Conservation (phyloP, 148 eudicot genomes). For the Heliosperma pusillum region DNA sequence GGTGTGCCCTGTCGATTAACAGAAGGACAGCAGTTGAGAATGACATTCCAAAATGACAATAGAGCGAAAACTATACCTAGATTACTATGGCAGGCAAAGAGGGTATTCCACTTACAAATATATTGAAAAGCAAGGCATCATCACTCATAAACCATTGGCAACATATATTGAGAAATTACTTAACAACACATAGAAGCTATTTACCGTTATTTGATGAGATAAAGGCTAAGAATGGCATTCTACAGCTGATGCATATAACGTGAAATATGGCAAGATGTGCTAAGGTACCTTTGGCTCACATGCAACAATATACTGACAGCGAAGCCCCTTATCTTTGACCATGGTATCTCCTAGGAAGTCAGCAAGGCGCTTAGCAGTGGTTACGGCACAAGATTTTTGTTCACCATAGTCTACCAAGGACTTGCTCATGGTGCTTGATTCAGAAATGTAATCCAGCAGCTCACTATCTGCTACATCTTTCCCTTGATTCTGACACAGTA, state of each 20-base stretch:
- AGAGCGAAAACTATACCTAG: not conserved
- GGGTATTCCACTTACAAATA: not conserved
- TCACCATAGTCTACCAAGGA: conserved; percentile 93
- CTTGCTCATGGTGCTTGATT: conserved; percentile 99
- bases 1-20: conserved; percentile 73
- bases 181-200: not conserved
- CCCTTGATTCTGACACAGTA: conserved; percentile 75
- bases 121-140: not conserved
- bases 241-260: not conserved
- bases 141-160: not conserved
- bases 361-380: conserved; percentile 95
- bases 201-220: not conserved
- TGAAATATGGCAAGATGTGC: not conserved
- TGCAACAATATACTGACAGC: conserved; percentile 90
- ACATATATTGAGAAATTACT: not conserved
- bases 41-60: not conserved
- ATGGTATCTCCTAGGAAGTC: conserved; percentile 97
- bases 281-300: conserved; percentile 87
- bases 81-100: not conserved
- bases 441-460: conserved; percentile 91
- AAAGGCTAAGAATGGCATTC: not conserved
- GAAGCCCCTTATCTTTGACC: conserved; percentile 98
- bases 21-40: conserved; percentile 17
- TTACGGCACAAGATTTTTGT: conserved; percentile 98
- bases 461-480: conserved; percentile 90